phyloP scores from a whole-genome alignment of 2,329 filamentous ascomycete species.

The Epichloe sibirici region DNA sequence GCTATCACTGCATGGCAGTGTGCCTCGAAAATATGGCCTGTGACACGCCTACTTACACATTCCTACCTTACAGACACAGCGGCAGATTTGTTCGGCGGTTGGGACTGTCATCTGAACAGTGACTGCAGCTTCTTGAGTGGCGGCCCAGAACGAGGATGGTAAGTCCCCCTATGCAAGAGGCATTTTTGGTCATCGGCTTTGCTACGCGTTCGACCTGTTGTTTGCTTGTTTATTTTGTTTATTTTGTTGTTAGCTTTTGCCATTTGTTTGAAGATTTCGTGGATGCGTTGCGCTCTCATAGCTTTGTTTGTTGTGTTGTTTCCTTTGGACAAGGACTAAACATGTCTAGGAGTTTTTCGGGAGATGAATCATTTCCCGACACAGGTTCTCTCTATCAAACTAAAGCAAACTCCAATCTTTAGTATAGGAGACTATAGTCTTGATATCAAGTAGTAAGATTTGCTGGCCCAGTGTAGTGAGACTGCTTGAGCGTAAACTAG shows the following conservation, averaged over 20 bases:
- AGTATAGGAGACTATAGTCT: too few relatives aligned
- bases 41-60: neutral
- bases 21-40: neutral
- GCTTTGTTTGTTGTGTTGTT: neutral
- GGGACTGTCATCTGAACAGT: constrained; percentile 69
- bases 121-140: constrained; percentile 71
- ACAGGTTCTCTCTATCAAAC: constrained; percentile 24
- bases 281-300: constrained; percentile 6
- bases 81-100: constrained; percentile 46
- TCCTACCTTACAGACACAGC: constrained; percentile 4
- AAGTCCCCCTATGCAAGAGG: constrained; percentile 18
- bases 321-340: constrained; percentile 9
- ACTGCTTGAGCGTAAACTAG: too few relatives aligned
- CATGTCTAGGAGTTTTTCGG: constrained; percentile 32
- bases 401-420: constrained; percentile 20
- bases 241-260: neutral
- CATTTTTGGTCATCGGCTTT: neutral
- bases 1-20: neutral
- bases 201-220: neutral
- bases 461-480: too few relatives aligned
- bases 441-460: too few relatives aligned
- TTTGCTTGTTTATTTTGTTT: too few relatives aligned
- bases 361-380: constrained; percentile 42
- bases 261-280: neutral
- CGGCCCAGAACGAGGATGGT: constrained; percentile 86